Base-by-base conservation (phyloP, 2,329 filamentous ascomycete species). In the Aspergillus terreus region DNA sequence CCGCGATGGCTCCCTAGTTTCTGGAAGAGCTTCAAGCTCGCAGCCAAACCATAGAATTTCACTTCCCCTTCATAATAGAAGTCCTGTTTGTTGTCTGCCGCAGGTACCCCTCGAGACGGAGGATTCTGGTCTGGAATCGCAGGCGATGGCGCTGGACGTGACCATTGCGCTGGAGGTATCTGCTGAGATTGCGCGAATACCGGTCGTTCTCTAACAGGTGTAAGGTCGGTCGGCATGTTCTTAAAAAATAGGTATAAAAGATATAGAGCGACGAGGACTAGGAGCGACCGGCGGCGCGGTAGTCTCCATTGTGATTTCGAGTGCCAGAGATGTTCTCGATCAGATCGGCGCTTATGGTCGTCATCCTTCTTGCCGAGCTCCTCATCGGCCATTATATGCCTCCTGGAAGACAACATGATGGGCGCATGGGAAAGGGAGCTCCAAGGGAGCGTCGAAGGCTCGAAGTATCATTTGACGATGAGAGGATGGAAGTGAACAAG, bases 51-150 rank as follows among this genome's bases (percentile, higher is more conserved):
- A 59, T 80, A 81, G 64, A 90, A 92, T 60, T 77, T 82, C 59
- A 95, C 78, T 1, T 81, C 81, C 1, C 89, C 91, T 56, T 85
- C 82, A 68, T 86, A 92, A 46, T 78, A 78, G 55, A 77, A 71
- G 50, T 68, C 53, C 21, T 62, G 57, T 44, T 54, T 52, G 52
- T 66, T 35, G 44, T 63, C 33, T 58, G 47, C 19, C 58, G 62
- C 23, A 48, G 57, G 7, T 3, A 52, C 44, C 4, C 55, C 52
- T 23, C 54, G 52, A 5, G 59, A 55, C 30, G 55, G 53, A 36
- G 57, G 52, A 0, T 47, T 50, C 6, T 53, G 49, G 12, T 51
- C 54, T 15, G 54, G 33, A n/a, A 44, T 44, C 10, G 27, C 36
- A 25, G 52, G 45, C 12, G 56, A 33, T 27, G 57, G 46, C 19